Conservation (phyloP, 2,329 filamentous ascomycete species). For the Ascochyta pisi region DNA sequence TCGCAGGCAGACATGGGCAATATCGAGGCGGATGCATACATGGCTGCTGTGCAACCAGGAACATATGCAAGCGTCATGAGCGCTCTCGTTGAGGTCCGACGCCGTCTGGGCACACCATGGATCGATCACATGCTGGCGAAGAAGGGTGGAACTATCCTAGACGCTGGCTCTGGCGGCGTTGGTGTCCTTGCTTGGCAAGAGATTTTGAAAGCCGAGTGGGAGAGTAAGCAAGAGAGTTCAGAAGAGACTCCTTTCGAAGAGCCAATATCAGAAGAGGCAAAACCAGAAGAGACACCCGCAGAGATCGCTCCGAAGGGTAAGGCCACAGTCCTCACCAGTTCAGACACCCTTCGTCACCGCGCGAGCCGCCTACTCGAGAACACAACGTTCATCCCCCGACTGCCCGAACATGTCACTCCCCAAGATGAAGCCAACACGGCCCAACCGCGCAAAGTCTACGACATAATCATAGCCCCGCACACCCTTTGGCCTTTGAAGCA, state of each 20-base stretch:
- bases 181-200: slow-evolving; percentile 79
- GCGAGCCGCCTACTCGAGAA: slow-evolving; percentile 80
- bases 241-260: slow-evolving; percentile 15
- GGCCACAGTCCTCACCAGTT: slow-evolving; percentile 80
- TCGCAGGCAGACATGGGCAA: slow-evolving; percentile 72
- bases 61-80: slow-evolving; percentile 73
- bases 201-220: slow-evolving; percentile 81
- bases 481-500: slow-evolving; percentile 78
- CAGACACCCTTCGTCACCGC: slow-evolving; percentile 75
- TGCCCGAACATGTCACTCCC: slow-evolving; percentile 84
- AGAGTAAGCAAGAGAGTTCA: slow-evolving; percentile 62
- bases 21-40: slow-evolving; percentile 76
- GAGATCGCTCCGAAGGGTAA: slow-evolving; percentile 66
- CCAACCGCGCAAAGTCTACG: slow-evolving; percentile 74
- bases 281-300: slow-evolving; percentile 20
- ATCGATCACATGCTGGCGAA: slow-evolving; percentile 68
- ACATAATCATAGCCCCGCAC: slow-evolving; percentile 90
- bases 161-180: slow-evolving; percentile 77
- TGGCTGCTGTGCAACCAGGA: slow-evolving; percentile 73
- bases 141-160: slow-evolving; percentile 71
- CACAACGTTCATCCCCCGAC: slow-evolving; percentile 87
- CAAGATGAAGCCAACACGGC: slow-evolving; percentile 52
- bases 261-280: slow-evolving; percentile 26
- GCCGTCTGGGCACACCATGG: slow-evolving; percentile 75
- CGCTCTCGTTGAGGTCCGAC: slow-evolving; percentile 74